Evolutionary conservation across 305 asterid genomes (phyloP).

Genomic region (Ajuga reptans): DNA sequence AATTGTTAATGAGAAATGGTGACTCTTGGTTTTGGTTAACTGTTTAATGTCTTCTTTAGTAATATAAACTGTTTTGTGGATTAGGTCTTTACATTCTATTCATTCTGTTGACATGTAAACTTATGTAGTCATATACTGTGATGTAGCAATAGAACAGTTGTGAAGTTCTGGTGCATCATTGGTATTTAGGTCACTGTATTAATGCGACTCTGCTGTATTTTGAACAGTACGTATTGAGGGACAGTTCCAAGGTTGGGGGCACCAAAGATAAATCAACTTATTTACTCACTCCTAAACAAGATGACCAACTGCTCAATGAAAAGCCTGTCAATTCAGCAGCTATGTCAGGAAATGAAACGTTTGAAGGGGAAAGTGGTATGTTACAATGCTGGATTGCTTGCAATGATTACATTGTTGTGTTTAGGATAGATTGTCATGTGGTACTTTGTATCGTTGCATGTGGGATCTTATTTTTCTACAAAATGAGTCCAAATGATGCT

Average conservation of each 20-base stretch:
- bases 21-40: background rate
- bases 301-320: conserved; percentile 33
- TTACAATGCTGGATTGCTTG: background rate
- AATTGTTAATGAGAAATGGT: conserved; percentile 3
- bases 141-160: background rate
- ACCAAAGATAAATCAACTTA: conserved; percentile 52
- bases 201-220: conserved; percentile 20
- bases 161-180: conserved; percentile 14
- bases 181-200: conserved; percentile 14
- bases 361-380: conserved; percentile 53
- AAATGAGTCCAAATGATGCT: background rate
- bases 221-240: conserved; percentile 59
- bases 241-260: conserved; percentile 38
- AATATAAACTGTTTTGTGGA: background rate
- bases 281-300: conserved; percentile 39
- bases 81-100: background rate
- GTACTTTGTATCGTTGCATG: background rate
- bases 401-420: background rate
- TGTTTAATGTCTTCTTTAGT: background rate
- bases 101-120: background rate
- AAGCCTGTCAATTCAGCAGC: conserved; percentile 38
- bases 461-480: background rate
- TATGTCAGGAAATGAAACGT: conserved; percentile 33
- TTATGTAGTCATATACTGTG: background rate
- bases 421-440: background rate